Base-by-base conservation (phyloP, 2,329 filamentous ascomycete species). In the Curvularia sp. region DNA sequence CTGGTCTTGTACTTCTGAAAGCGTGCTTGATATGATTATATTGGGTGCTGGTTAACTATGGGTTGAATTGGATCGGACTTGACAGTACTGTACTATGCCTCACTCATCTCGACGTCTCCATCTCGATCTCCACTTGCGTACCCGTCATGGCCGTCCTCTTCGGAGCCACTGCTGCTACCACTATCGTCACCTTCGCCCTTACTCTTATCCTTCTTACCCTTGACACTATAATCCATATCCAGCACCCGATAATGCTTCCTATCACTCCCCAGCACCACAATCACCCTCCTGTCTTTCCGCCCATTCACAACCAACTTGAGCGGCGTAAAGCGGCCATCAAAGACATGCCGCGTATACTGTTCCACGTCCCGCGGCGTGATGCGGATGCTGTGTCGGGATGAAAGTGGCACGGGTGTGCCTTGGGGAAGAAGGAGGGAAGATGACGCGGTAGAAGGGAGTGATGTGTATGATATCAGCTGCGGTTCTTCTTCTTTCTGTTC, bases 231-330 rank as follows among this genome's bases (percentile, higher is more conserved):
- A 62, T 80, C 85, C 63, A 88, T 67, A 71, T 88, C 85, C 57
- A 87, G 73, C 13, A 87, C 81, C 48, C 82, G 78, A 72, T 85
- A 87, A 58, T 83, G 80, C 68, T 82, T 78, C 35, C 77, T 73
- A 67, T 85, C 82, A 28, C 82, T 78, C 44, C 84, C 85, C 59
- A 88, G 68, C 28, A 88, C 82, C 52, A 85, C 81, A 20, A 85
- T 77, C 3, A 83, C 81, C 57, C 83, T 74, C 62, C 85, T 77
- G 0, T 81, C 82, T 55, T 81, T 81, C 10, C 84, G 76, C 20
- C 85, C 85, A 65, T 87, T 87, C 2, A 86, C 81, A 33, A 84
- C 78, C 6, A 88, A 63, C 55, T 75, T 76, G 22, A 81, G 57
- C 0, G 86, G 85, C 42, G 73, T 77, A 57, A 85, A 86, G 6